Base-by-base conservation (phyloP, 805 yeast species). In the Komagataella pastoris region DNA sequence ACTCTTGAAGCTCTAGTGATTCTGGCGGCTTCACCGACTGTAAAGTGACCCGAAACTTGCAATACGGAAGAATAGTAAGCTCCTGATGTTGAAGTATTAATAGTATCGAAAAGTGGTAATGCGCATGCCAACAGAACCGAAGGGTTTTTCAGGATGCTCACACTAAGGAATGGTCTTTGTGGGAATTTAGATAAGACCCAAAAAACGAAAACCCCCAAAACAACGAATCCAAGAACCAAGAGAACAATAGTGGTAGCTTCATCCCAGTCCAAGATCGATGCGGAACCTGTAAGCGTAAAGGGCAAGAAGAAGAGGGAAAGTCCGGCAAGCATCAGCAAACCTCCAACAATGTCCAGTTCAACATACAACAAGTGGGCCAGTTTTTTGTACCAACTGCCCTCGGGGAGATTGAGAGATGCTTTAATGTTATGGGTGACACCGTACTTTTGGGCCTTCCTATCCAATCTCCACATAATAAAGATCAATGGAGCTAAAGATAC, bases 401-500 rank as follows among this genome's bases (percentile, higher is more conserved):
- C 40, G 14, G 40, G 40, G 2, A 30, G 40, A 12, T 30, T 30
- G 1, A 30, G 8, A 30, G n/a, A 12, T 3, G n/a, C 14, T 10
- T 30, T 30, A 5, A 30, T 30, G 14, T 30, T 10, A 30, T 30
- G 40, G 6, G n/a, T 17, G 14, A 61, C 40, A 46, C 67, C 68
- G 47, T 51, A 44, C 45, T 57, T 61, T 51, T 55, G 51, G 12
- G 70, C 70, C 55, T 64, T 64, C 19, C 49, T 49, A 44, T 62
- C 59, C 52, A 59, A 60, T 51, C 47, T 59, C 53, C 58, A 59
- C 60, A 67, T 59, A 21, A 66, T 57, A 17, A 56, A 19, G 17
- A 53, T 54, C 24, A 65, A 52, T 3, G 69, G 69, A 18, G 53
- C 49, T 46, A 56, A 62, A 45, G 67, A 69, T 23, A 66, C 67